Conservation (phyloP, 805 yeast species). For the Priceomyces castillae region DNA sequence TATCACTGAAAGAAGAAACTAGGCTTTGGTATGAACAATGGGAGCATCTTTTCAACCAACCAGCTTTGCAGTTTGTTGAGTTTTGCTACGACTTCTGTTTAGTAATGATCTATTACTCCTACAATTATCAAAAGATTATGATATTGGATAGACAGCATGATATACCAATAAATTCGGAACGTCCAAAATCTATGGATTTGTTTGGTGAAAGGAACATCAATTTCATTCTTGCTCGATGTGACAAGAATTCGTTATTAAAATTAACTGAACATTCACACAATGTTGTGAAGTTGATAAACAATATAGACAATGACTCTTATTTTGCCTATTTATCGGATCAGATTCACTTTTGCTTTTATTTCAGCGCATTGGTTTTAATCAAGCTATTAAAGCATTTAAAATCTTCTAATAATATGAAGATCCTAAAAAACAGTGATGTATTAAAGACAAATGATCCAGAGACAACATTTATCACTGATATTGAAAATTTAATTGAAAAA, state of each 20-base stretch:
- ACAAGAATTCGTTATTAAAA: conserved; percentile 25
- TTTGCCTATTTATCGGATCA: conserved; percentile 74
- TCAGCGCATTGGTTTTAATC: conserved; percentile 37
- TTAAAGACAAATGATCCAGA: conserved; percentile 2
- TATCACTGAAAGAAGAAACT: conserved; percentile 46
- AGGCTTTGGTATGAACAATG: conserved; percentile 64
- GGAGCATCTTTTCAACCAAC: conserved; percentile 66
- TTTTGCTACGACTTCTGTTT: conserved; percentile 64
- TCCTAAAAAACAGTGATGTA: conserved; percentile 4
- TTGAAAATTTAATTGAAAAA: conserved; percentile 24
- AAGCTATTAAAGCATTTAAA: conserved; percentile 18
- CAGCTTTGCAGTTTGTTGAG: conserved; percentile 71
- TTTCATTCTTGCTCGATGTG: conserved; percentile 23
- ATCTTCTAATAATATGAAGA: not conserved
- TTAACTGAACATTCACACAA: conserved; percentile 42
- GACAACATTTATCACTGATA: conserved; percentile 10
- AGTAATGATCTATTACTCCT: conserved; percentile 48
- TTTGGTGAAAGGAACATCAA: conserved; percentile 22
- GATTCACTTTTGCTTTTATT: conserved; percentile 53
- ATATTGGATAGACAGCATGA: not conserved
- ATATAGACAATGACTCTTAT: conserved; percentile 49
- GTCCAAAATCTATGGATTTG: conserved; percentile 4
- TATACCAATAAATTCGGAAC: not conserved
- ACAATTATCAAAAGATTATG: conserved; percentile 20
- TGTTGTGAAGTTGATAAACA: conserved; percentile 40